phyloP scores from a whole-genome alignment of 495 filamentous ascomycete species.

The Penicillium verhagenii region DNA sequence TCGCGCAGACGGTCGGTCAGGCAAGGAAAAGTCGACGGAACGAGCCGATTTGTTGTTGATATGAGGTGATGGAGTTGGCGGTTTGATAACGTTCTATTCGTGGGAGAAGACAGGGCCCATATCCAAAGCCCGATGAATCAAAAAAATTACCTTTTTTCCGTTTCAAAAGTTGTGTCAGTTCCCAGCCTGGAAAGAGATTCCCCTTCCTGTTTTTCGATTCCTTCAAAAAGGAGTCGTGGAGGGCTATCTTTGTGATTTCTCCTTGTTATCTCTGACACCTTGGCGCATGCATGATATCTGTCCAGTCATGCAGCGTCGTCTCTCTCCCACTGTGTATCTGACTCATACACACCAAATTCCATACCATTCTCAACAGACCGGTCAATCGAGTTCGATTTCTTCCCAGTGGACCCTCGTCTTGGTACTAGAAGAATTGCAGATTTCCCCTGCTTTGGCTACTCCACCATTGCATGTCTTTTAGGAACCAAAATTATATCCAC shows the following conservation, averaged over 20 bases:
- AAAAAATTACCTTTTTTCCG: conserved; percentile 34
- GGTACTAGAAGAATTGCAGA: conserved; percentile 29
- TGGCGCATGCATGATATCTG: conserved; percentile 25
- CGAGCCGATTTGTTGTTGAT: conserved; percentile 40
- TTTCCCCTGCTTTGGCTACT: conserved; percentile 27
- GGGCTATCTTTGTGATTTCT: conserved; percentile 12
- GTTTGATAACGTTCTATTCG: conserved; percentile 47
- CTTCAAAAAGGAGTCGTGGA: conserved; percentile 10
- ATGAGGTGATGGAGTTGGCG: conserved; percentile 46
- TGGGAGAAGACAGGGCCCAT: conserved; percentile 47
- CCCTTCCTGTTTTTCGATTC: conserved; percentile 16
- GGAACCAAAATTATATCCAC: conserved; percentile 14
- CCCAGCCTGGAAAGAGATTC: conserved; percentile 3
- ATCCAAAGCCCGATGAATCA: conserved; percentile 45
- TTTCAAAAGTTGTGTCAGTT: conserved; percentile 22
- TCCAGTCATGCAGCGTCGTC: conserved; percentile 32
- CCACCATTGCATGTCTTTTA: conserved; percentile 21
- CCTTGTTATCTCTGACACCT: conserved; percentile 19
- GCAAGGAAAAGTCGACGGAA: conserved; percentile 44
- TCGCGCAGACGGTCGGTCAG: conserved; percentile 45
- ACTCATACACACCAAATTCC: conserved; percentile 42
- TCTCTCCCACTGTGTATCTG: conserved; percentile 38
- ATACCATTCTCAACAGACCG: conserved; percentile 39
- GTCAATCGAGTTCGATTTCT: conserved; percentile 17
- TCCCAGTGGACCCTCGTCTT: conserved; percentile 6